phyloP scores from a whole-genome alignment of 164 flowering plant species.

The Pachysandra terminalis region DNA sequence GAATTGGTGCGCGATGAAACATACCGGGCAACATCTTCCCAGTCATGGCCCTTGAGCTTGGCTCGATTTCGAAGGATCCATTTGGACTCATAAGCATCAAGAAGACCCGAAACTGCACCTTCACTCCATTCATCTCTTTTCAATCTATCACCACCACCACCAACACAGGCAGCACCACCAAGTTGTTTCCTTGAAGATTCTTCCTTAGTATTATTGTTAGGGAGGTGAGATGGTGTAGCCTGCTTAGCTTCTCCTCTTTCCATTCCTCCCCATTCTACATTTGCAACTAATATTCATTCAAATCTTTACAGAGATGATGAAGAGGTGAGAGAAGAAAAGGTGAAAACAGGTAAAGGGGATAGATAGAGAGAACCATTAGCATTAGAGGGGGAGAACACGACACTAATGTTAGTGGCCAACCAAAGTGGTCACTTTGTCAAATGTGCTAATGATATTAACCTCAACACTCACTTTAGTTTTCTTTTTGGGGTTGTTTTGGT shows the following conservation, averaged over 20 bases:
- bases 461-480: background rate
- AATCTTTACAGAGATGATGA: background rate
- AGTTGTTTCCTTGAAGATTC: slow-evolving; percentile 27
- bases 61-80: slow-evolving; percentile 89
- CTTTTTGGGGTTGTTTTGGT: background rate
- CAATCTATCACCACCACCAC: slow-evolving; percentile 42
- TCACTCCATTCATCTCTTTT: slow-evolving; percentile 97
- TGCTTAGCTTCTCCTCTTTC: slow-evolving; percentile 35
- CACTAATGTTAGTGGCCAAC: slow-evolving; percentile 40
- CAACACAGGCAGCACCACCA: slow-evolving; percentile 4
- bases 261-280: slow-evolving; percentile 38
- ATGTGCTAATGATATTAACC: slow-evolving; percentile 14
- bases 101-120: slow-evolving; percentile 78
- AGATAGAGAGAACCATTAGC: slow-evolving; percentile 31
- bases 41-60: slow-evolving; percentile 95
- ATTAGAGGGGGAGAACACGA: slow-evolving; percentile 18
- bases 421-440: slow-evolving; percentile 27
- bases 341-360: background rate
- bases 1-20: slow-evolving; percentile 57
- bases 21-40: slow-evolving; percentile 84
- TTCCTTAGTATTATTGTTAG: slow-evolving; percentile 13
- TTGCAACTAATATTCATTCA: slow-evolving; percentile 29
- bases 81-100: slow-evolving; percentile 82
- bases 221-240: slow-evolving; percentile 28
- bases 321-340: background rate